Percentiles rank a stretch among this genome's conserved stretches.
Evolutionary conservation across 2,329 filamentous ascomycete species (phyloP).

Genomic region (Fusarium scirpi): DNA sequence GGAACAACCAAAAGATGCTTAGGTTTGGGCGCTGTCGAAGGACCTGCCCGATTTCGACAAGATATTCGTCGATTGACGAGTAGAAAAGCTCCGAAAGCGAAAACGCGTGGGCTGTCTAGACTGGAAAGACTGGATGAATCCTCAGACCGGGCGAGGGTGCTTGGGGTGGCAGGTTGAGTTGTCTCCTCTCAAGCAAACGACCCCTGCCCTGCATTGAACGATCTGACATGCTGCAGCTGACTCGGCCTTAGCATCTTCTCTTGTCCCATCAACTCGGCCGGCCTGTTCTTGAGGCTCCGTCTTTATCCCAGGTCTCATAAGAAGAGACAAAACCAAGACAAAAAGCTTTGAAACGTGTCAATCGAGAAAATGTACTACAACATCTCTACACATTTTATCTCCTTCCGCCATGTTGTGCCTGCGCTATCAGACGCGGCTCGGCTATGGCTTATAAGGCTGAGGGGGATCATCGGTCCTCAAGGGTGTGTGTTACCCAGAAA

Average conservation of each 20-base stretch:
- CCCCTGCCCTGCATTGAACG: conserved; percentile 19
- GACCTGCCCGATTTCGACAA: conserved; percentile 3
- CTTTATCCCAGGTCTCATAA: not conserved
- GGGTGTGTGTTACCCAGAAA: conserved; percentile 6
- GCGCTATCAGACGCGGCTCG: conserved; percentile 1
- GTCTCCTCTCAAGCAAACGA: not conserved
- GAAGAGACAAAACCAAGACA: conserved; percentile 4
- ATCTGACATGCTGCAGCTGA: conserved; percentile 18
- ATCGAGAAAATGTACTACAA: not conserved
- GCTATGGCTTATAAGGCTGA: conserved; percentile 29
- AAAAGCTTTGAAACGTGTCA: conserved; percentile 29
- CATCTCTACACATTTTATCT: not conserved
- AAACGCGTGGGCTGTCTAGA: not conserved
- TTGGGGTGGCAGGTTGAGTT: not conserved
- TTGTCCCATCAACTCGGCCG: not conserved
- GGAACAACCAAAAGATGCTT: not conserved
- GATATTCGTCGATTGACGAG: conserved; percentile 9
- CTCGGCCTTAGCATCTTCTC: not conserved
- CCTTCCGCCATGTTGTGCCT: not conserved
- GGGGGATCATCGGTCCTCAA: not conserved
- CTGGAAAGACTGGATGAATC: not conserved
- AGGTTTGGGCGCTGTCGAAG: not conserved
- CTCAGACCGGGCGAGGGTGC: not conserved
- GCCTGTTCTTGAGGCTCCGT: not conserved
- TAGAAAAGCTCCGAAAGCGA: conserved; percentile 8